Percentiles rank a stretch among this genome's conserved stretches.
Conservation (phyloP, 1,284 basidiomycete genomes). For the Ganoderma lingzhi region DNA sequence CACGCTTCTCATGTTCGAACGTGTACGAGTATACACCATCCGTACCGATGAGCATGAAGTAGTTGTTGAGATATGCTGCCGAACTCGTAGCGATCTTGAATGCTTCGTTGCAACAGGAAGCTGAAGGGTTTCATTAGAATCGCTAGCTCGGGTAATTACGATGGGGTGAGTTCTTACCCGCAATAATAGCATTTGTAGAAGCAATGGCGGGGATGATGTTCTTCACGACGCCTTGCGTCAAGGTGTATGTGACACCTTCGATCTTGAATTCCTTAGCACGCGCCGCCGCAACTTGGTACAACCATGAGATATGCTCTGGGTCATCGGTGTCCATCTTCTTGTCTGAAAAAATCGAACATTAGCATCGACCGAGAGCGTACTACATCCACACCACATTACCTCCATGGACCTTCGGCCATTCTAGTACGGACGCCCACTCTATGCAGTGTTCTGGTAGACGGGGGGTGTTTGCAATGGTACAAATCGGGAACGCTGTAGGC, state of each 20-base stretch:
- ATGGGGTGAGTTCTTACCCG: conserved; percentile 60
- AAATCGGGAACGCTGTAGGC: conserved; percentile 97
- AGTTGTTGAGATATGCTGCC: conserved; percentile 96
- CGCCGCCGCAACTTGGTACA: conserved; percentile 81
- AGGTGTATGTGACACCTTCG: conserved; percentile 96
- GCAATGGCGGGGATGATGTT: conserved; percentile 99
- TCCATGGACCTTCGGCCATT: conserved; percentile 94
- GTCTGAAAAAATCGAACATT: conserved; percentile 56
- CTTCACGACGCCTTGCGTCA: conserved; percentile 99
- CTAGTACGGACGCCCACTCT: conserved; percentile 99
- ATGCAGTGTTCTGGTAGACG: conserved; percentile 99
- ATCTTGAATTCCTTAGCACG: conserved; percentile 96
- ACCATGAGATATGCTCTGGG: conserved; percentile 96
- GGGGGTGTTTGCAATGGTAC: conserved; percentile 99
- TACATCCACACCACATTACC: conserved; percentile 55
- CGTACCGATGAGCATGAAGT: conserved; percentile 97
- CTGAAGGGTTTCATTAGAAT: conserved; percentile 48
- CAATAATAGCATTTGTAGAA: conserved; percentile 96
- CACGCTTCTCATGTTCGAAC: conserved; percentile 93
- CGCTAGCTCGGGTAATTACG: background rate
- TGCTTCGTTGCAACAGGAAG: conserved; percentile 98
- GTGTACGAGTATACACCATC: conserved; percentile 98
- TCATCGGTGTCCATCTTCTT: conserved; percentile 97
- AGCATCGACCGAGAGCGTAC: background rate
- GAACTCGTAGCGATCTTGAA: conserved; percentile 98